phyloP scores from a whole-genome alignment of 805 yeast genomes.

The Jamesozyma hellenica region DNA sequence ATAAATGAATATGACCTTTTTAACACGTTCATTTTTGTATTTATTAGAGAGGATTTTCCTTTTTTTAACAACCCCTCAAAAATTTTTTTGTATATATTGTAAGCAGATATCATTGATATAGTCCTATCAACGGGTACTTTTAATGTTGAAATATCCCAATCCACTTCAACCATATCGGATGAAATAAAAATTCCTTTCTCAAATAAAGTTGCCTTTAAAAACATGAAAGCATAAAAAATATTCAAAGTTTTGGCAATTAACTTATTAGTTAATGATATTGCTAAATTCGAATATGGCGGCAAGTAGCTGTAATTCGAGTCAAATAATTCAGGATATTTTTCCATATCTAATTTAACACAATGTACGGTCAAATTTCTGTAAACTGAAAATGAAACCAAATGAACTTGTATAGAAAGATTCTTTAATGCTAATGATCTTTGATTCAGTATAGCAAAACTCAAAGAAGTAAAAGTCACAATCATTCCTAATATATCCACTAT shows the following conservation, averaged over 20 bases:
- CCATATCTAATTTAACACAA: slow-evolving; percentile 13
- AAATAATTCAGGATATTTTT: slow-evolving; percentile 11
- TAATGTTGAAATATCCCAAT: slow-evolving; percentile 11
- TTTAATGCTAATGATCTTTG: slow-evolving; percentile 8
- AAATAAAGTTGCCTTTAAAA: slow-evolving; percentile 6
- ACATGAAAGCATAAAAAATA: slow-evolving; percentile 6
- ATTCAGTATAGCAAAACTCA: slow-evolving; percentile 10
- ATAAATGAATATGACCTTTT: slow-evolving; percentile 9
- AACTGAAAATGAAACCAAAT: slow-evolving; percentile 12
- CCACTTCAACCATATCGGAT: slow-evolving; percentile 2
- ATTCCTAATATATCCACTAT: slow-evolving; percentile 1
- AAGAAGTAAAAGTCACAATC: slow-evolving; percentile 8
- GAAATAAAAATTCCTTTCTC: slow-evolving; percentile 7
- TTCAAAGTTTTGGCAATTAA: background rate
- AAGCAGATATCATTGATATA: slow-evolving; percentile 7
- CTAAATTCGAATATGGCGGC: slow-evolving; percentile 14
- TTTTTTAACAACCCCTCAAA: slow-evolving; percentile 6
- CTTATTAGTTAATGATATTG: background rate
- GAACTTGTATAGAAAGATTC: slow-evolving; percentile 6
- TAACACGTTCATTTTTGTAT: background rate
- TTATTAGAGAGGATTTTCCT: background rate
- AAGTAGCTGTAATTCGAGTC: slow-evolving; percentile 3
- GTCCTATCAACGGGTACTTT: slow-evolving; percentile 4
- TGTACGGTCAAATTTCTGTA: slow-evolving; percentile 6
- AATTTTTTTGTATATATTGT: slow-evolving; percentile 7